Conservation (phyloP, 148 eudicot genomes). For the Rhododendron henanense region DNA sequence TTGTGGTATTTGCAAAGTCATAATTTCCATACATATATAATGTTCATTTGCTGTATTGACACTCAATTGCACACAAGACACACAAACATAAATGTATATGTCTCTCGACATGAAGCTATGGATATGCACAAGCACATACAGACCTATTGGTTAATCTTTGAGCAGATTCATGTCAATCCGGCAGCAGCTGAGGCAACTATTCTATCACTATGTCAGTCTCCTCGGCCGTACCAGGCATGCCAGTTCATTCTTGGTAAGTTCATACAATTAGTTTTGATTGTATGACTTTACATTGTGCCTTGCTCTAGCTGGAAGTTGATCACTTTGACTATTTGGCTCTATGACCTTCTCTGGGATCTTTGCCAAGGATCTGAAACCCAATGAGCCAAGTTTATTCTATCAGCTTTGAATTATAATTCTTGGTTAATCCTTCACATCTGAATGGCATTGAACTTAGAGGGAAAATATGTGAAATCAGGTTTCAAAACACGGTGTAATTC, state of each 20-base stretch:
- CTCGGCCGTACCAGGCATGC: constrained; percentile 84
- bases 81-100: neutral
- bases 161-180: constrained; percentile 85
- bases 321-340: neutral
- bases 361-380: neutral
- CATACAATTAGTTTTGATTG: neutral
- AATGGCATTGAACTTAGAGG: neutral
- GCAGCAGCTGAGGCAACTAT: constrained; percentile 88
- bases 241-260: constrained; percentile 88
- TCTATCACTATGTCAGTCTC: constrained; percentile 71
- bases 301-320: constrained; percentile 5
- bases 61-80: neutral
- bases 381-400: neutral
- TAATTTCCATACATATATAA: neutral
- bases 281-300: neutral
- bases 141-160: neutral
- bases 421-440: neutral
- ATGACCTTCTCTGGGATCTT: neutral
- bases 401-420: neutral
- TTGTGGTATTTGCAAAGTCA: neutral
- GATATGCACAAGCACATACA: neutral
- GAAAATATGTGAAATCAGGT: neutral
- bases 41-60: neutral
- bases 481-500: neutral
- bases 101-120: neutral